Conservation (phyloP, 345 rosid genomes). For the Laguncularia racemosa region DNA sequence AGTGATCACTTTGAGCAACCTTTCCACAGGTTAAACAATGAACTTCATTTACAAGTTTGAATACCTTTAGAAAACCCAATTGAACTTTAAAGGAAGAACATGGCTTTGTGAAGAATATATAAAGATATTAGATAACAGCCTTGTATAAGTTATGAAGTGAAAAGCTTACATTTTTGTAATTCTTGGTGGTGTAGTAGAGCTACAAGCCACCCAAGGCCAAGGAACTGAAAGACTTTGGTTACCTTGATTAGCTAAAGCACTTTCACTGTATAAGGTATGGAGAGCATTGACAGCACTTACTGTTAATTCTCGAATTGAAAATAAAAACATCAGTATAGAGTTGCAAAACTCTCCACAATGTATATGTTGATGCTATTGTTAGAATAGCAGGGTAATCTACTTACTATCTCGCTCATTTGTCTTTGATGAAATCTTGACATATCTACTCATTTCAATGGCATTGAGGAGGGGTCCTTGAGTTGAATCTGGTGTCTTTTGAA, state of each 20-base stretch:
- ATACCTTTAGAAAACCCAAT: too few relatives aligned
- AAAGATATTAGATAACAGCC: too few relatives aligned
- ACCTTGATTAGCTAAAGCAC: slow-evolving; percentile 52
- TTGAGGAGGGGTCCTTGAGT: slow-evolving; percentile 76
- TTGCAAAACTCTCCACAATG: too few relatives aligned
- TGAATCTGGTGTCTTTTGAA: slow-evolving; percentile 71
- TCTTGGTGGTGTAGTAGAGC: slow-evolving; percentile 65
- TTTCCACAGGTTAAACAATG: too few relatives aligned
- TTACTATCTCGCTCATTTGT: slow-evolving; percentile 62
- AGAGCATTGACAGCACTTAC: slow-evolving; percentile 55
- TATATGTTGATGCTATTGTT: too few relatives aligned
- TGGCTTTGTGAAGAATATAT: too few relatives aligned
- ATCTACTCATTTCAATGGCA: slow-evolving; percentile 89
- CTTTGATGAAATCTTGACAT: slow-evolving; percentile 53
- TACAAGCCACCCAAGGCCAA: slow-evolving; percentile 84
- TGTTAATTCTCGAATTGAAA: slow-evolving; percentile 16
- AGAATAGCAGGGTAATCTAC: slow-evolving; percentile 9
- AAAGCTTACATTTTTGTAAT: slow-evolving; percentile 74
- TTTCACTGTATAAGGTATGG: slow-evolving; percentile 39
- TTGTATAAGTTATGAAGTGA: slow-evolving; percentile 1
- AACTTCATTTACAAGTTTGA: too few relatives aligned
- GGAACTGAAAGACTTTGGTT: slow-evolving; percentile 83
- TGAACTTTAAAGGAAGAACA: too few relatives aligned
- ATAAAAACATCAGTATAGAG: not conserved
- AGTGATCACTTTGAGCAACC: too few relatives aligned